phyloP scores from a whole-genome alignment of 768 basidiomycete genomes.

The Mycena galopus region DNA sequence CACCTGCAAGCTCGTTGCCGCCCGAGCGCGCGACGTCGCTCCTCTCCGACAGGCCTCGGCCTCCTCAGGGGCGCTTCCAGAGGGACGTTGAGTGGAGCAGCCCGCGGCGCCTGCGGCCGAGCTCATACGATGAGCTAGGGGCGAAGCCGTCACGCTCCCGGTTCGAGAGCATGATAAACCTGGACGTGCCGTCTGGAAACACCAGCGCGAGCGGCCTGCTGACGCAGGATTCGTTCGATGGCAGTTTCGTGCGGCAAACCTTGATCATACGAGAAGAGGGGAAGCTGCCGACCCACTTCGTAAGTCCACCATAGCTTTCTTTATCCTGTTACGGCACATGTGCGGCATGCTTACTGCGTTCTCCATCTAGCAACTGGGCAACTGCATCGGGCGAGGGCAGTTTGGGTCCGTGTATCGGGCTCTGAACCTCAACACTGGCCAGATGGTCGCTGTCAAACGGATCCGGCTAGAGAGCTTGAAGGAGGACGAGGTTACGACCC shows the following conservation, averaged over 20 bases:
- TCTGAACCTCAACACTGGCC: constrained; percentile 92
- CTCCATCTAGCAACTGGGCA: constrained; percentile 87
- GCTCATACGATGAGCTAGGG: constrained; percentile 77
- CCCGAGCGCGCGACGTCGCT: constrained; percentile 50
- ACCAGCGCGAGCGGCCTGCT: constrained; percentile 77
- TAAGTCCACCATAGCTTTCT: constrained; percentile 60
- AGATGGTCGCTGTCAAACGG: constrained; percentile 99
- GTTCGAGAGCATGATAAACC: constrained; percentile 80
- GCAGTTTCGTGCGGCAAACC: constrained; percentile 72
- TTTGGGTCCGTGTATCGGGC: constrained; percentile 97
- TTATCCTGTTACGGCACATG: constrained; percentile 34
- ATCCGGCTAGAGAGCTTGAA: constrained; percentile 91
- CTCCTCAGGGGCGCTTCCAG: constrained; percentile 75
- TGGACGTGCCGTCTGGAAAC: constrained; percentile 64
- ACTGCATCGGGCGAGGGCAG: constrained; percentile 97
- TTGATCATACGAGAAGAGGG: constrained; percentile 87
- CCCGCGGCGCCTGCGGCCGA: constrained; percentile 69
- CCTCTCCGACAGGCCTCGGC: constrained; percentile 53
- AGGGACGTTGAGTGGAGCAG: constrained; percentile 77
- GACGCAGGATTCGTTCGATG: constrained; percentile 73
- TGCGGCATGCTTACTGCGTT: constrained; percentile 30
- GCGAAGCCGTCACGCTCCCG: constrained; percentile 67
- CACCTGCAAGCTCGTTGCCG: constrained; percentile 44
- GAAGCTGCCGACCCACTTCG: constrained; percentile 83
- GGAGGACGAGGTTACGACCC: constrained; percentile 89